Base-by-base conservation (phyloP, 257 asterid species). In the Fraxinus anomala region DNA sequence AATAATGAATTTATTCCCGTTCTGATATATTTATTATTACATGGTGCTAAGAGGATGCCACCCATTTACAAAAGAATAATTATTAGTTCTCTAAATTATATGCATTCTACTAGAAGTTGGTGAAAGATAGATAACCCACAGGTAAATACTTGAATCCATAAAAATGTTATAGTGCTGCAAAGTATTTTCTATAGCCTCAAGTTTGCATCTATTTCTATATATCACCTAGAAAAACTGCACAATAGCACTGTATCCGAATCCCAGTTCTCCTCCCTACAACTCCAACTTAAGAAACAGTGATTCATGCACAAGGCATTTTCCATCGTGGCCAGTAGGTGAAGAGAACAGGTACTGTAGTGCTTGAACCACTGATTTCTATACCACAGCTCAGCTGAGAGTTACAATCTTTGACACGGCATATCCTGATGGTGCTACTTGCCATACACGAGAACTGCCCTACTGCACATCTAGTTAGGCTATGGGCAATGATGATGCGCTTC, bases 11-110 rank as follows among this genome's bases (percentile, higher is more conserved):
- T 13, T 23, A 36, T 73, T 9, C 66, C 68, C 23, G 2, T 12
- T 21, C 4, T 51, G 19, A 44, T 44, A 11, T 44, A 44, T 40
- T 33, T 66, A 21, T 6, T 65, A 49, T 42, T 47, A 6, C 17
- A 68, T 3, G 56, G 34, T 37, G 66, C 28, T 47, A 70, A 59
- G 40, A 40, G 72, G 7, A 16, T 40, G 28, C 68, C 69, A 68
- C 66, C 24, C 33, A 61, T 74, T 73, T 39, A 68, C 56, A 33
- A 40, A 40, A 68, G 31, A 82, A 73, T 66, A 37, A 44, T 13
- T 44, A 13, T 3, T 13, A 11, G 5, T 44, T 44, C 54, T 44
- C 54, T 13, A 44, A 42, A 44, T 44, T 12, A 3, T 44, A 44
- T 44, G 19, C 54, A 44, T 14, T 44, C 54, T 12, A 44, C 54